Evolutionary conservation across 768 basidiomycete species (phyloP).

Genomic region (Coprinopsis marcescibilis): DNA sequence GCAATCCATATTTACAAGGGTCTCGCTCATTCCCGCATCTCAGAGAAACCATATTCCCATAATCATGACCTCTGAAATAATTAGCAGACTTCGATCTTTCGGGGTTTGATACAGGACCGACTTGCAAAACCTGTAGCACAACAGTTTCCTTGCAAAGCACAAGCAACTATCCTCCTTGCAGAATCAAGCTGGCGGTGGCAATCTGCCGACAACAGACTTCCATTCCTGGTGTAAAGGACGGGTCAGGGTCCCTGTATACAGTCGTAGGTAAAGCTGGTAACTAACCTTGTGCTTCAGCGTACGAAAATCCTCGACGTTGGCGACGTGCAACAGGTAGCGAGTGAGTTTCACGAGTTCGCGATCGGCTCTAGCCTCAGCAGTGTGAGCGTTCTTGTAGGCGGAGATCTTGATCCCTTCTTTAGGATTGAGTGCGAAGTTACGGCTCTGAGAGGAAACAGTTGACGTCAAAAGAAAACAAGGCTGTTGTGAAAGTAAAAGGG

Average conservation of each 20-base stretch:
- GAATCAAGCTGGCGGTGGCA: slow-evolving; percentile 19
- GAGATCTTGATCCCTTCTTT: slow-evolving; percentile 78
- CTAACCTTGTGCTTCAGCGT: slow-evolving; percentile 62
- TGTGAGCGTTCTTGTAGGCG: slow-evolving; percentile 77
- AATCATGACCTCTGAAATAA: too few species aligned
- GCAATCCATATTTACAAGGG: too few species aligned
- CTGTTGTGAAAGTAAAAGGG: neutral
- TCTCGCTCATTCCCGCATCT: too few species aligned
- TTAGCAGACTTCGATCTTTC: too few species aligned
- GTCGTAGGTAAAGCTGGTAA: slow-evolving; percentile 15
- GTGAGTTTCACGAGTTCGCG: slow-evolving; percentile 63
- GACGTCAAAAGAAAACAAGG: slow-evolving; percentile 1
- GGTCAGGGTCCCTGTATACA: neutral
- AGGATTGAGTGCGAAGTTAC: slow-evolving; percentile 88
- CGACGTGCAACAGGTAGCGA: slow-evolving; percentile 62
- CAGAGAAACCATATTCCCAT: too few species aligned
- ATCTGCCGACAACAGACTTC: slow-evolving; percentile 41
- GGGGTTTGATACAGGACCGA: too few species aligned
- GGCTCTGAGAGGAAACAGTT: slow-evolving; percentile 48
- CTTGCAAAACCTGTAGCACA: too few species aligned
- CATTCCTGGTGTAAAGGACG: too few species aligned
- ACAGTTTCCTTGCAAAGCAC: too few species aligned
- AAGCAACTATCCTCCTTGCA: too few species aligned
- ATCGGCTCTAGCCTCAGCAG: slow-evolving; percentile 55
- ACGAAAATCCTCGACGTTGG: slow-evolving; percentile 54